These are phyloP conservation scores for Annona cherimola DNA, from an alignment of 164 flowering plant genomes.

Conservation along the genomic window DNA sequence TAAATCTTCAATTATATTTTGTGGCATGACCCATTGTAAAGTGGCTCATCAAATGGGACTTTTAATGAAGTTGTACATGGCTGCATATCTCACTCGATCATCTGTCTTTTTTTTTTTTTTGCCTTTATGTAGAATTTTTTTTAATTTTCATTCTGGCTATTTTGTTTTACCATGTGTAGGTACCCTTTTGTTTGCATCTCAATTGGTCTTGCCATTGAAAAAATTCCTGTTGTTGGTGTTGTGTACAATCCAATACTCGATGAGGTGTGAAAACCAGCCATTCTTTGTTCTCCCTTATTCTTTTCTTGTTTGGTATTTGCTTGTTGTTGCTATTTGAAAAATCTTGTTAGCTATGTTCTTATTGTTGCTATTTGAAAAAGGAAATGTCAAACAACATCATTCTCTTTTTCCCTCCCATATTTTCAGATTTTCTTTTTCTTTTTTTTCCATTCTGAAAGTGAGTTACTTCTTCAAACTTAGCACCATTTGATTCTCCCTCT, in stretches of 20 bases:
- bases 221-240: slow-evolving; percentile 83
- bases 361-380: background rate
- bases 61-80: background rate
- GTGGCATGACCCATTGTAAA: background rate
- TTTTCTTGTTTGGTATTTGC: background rate
- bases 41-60: background rate
- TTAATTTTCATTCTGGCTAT: background rate
- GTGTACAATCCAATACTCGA: slow-evolving; percentile 90
- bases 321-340: no score
- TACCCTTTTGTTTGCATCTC: slow-evolving; percentile 94
- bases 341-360: background rate
- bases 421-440: background rate
- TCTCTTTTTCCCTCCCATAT: background rate
- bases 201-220: slow-evolving; percentile 85
- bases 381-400: background rate
- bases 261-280: slow-evolving; percentile 50
- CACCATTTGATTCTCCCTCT: no score
- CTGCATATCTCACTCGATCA: background rate
- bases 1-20: background rate
- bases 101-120: background rate
- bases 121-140: background rate
- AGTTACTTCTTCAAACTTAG: no score
- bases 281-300: background rate
- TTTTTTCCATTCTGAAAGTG: no score
- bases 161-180: slow-evolving; percentile 30